Percentiles rank a stretch among this genome's conserved stretches.
phyloP scores from a whole-genome alignment of 768 basidiomycete species.

The Russula griseocarnosa region DNA sequence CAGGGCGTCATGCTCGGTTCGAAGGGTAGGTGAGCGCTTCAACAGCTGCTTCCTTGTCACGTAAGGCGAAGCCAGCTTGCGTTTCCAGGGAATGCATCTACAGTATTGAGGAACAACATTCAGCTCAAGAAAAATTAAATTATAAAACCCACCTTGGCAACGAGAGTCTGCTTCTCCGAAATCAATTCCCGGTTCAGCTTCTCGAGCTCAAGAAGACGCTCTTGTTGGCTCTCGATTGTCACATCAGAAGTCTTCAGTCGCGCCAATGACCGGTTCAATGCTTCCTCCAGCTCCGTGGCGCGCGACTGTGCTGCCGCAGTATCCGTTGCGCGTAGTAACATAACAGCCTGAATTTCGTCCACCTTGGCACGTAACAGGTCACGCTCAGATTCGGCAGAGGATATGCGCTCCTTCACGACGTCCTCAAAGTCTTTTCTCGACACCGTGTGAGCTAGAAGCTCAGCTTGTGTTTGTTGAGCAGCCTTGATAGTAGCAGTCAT shows the following conservation, averaged over 20 bases:
- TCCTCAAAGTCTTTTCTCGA: conserved; percentile 67
- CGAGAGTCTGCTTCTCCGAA: conserved; percentile 54
- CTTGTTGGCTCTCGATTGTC: conserved; percentile 53
- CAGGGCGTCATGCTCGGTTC: conserved; percentile 57
- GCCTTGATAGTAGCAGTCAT: conserved; percentile 51
- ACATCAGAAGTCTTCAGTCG: conserved; percentile 72
- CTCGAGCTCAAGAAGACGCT: conserved; percentile 61
- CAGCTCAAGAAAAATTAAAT: conserved; percentile 17
- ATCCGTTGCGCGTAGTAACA: conserved; percentile 45
- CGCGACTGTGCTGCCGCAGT: conserved; percentile 44
- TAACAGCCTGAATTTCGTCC: conserved; percentile 49
- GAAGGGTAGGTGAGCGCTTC: conserved; percentile 51
- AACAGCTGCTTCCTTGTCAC: conserved; percentile 57
- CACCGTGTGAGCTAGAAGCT: conserved; percentile 55
- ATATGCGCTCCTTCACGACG: conserved; percentile 57
- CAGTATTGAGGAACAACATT: conserved; percentile 7
- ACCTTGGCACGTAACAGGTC: conserved; percentile 54
- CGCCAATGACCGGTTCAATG: conserved; percentile 66
- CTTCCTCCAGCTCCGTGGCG: conserved; percentile 64
- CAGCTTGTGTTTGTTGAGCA: conserved; percentile 58
- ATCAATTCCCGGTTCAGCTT: conserved; percentile 50
- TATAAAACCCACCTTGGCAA: conserved; percentile 51
- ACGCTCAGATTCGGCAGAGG: conserved; percentile 57
- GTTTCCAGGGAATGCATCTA: conserved; percentile 62
- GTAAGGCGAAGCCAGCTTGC: conserved; percentile 50